Evolutionary conservation across 805 yeast species (phyloP).

Genomic region (Candida jianshihensis): DNA sequence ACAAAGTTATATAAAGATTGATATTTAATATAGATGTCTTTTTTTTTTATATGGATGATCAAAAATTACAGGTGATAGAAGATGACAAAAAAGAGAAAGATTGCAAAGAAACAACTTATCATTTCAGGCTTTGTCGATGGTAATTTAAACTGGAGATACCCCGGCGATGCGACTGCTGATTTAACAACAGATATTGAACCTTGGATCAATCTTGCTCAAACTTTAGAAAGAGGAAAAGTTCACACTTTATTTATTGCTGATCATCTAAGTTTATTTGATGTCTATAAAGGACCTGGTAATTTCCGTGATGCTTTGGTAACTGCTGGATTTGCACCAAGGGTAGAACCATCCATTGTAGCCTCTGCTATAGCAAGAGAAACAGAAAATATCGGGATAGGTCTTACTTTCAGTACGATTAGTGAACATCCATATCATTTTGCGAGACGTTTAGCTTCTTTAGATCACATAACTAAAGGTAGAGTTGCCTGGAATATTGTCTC

Average conservation of each 20-base stretch:
- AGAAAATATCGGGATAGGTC: slow-evolving; percentile 28
- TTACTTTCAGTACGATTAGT: slow-evolving; percentile 32
- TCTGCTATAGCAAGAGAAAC: slow-evolving; percentile 34
- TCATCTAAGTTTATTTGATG: slow-evolving; percentile 30
- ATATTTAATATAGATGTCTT: too few relatives aligned
- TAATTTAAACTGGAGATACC: too few relatives aligned
- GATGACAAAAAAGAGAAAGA: too few relatives aligned
- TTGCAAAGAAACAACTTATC: too few relatives aligned
- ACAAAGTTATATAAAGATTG: too few relatives aligned
- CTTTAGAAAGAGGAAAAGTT: slow-evolving; percentile 30
- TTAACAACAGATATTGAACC: slow-evolving; percentile 11
- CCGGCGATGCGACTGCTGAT: too few relatives aligned
- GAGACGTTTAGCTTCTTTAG: slow-evolving; percentile 33
- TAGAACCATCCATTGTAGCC: slow-evolving; percentile 31
- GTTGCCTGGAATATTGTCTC: slow-evolving; percentile 38
- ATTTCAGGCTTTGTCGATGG: too few relatives aligned
- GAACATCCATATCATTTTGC: slow-evolving; percentile 35
- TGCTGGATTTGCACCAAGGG: slow-evolving; percentile 26
- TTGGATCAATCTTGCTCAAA: slow-evolving; percentile 26
- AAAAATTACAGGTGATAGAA: too few relatives aligned
- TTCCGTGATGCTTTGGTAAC: slow-evolving; percentile 23
- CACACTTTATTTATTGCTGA: slow-evolving; percentile 32
- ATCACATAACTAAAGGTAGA: slow-evolving; percentile 33
- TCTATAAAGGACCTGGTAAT: slow-evolving; percentile 29
- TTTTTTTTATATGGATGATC: too few relatives aligned